Base-by-base conservation (phyloP, 2,329 filamentous ascomycete genomes). In the Monilinia vaccinii-corymbosi region DNA sequence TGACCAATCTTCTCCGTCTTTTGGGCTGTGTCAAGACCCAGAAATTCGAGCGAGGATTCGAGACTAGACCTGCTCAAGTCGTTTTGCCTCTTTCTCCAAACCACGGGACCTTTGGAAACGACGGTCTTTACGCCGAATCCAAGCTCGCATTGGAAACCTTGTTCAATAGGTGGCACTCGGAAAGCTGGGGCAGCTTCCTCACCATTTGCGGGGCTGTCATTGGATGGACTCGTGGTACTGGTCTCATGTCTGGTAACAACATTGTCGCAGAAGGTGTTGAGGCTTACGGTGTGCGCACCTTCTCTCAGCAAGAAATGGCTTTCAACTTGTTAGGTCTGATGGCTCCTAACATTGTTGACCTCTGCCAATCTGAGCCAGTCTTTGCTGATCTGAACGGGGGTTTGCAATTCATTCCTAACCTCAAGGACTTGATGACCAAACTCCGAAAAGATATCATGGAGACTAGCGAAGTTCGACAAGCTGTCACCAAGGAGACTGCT, bases 251-350 rank as follows among this genome's bases (percentile, higher is more conserved):
- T 67, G 92, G 89, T 71, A 97, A 97, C 81, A 97, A 99, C 75
- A 86, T 97, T 69, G 92, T 97, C 66, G 94, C 94, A 40, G 93
- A 97, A 74, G 94, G 93, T 62, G 91, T 99, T 60, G 94, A 99
- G 79, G 90, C 89, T 69, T 94, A 95, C 67, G 94, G 94, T 70
- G 94, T 97, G 31, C 91, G 94, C 69, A 99, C 94, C 4, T 99
- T 99, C 81, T 97, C 93, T 11, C 94, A 97, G 77, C 91, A 96
- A 74, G 94, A 99, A 76, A 99, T 99, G 94, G 94, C 94, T 18
- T 99, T 99, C 81, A 99, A 99, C 77, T 77, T 99, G 66, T 84
- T 99, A 48, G 93, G 94, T 67, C 83, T 99, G 57, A 96, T 99
- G 94, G 89, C 92, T 1, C 92, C 94, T 42, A 83, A 87, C 32